Evolutionary conservation across 345 rosid genomes (phyloP), one percentile per base, ranked within the genome.

Genomic region (Euclidium syriacum): DNA sequence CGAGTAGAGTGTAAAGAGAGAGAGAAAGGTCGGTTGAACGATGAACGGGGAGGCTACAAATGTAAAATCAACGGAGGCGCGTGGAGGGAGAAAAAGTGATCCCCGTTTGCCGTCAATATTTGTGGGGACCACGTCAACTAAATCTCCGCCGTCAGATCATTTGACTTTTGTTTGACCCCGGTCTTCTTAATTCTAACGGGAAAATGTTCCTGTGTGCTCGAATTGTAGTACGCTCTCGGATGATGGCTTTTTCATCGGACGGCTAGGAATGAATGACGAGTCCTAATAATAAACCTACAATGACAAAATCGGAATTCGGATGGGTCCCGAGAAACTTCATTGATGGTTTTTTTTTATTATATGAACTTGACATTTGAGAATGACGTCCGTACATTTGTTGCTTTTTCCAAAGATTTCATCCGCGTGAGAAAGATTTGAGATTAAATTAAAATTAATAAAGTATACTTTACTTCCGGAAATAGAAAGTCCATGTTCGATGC

Each of bases 61-160:
- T 70, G 69, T 52, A 6, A 48, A 48, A 10, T 47, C 57, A 14
- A 64, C 75, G 71, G 71, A 25, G 75, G 75, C 71, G 75, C 75
- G 75, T 58, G 71, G 53, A 61, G 27, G 29, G 34, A 50, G n/a
- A 11, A 25, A 22, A 48, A 11, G 35, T 34, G 15, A 11, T 52
- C 33, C 10, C 67, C 62, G 59, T 67, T 58, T 27, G 49, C 62
- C 62, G 49, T 52, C 61, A 14, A 40, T 5, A 4, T 5, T 43
- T 24, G 1, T 57, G 14, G 47, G 58, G 53, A 49, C 75, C 70
- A 63, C 69, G 0, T 44, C 12, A 18, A 20, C 4, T 4, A 11
- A 17, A 29, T 5, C 5, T 49, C 24, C 48, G 42, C 60, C 75
- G 75, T 71, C 23, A 4, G 70, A 64, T 71, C 3, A 0, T 15